Evolutionary conservation across 345 rosid species (phyloP).

Genomic region (Lumnitzera racemosa): DNA sequence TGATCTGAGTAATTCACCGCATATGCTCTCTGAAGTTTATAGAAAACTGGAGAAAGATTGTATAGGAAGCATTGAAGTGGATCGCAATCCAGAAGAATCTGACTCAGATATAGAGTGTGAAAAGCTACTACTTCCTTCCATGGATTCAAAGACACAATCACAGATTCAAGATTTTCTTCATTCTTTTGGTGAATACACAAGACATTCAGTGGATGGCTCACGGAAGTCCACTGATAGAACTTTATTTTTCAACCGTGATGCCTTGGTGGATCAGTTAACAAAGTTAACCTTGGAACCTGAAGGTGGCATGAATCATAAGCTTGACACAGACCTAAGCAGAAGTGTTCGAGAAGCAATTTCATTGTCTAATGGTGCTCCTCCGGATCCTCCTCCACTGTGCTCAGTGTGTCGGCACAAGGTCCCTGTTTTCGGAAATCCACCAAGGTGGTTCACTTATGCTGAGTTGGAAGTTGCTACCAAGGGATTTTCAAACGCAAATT

Average conservation of each 20-base stretch:
- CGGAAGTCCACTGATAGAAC: constrained; percentile 32
- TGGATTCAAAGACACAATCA: constrained; percentile 31
- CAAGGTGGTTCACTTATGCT: constrained; percentile 82
- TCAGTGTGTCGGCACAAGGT: constrained; percentile 89
- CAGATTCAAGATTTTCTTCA: constrained; percentile 42
- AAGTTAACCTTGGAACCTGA: constrained; percentile 48
- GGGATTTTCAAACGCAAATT: constrained; percentile 71
- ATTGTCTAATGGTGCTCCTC: constrained; percentile 61
- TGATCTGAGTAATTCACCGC: constrained; percentile 84
- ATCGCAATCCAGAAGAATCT: constrained; percentile 38
- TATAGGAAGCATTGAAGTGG: constrained; percentile 34
- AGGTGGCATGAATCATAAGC: constrained; percentile 27
- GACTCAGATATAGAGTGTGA: constrained; percentile 67
- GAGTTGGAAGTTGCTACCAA: constrained; percentile 82
- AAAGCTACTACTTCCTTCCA: constrained; percentile 39
- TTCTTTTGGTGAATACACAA: constrained; percentile 34
- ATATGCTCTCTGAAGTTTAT: constrained; percentile 36
- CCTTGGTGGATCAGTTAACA: constrained; percentile 43
- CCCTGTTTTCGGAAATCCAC: constrained; percentile 92
- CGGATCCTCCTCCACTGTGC: constrained; percentile 94
- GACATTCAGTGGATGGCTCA: constrained; percentile 27
- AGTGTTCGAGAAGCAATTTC: constrained; percentile 90
- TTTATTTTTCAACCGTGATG: constrained; percentile 29
- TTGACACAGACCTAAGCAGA: constrained; percentile 53
- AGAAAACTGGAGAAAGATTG: constrained; percentile 49